Conservation (phyloP, 495 filamentous ascomycete species). For the Polyplosphaeria fusca region DNA sequence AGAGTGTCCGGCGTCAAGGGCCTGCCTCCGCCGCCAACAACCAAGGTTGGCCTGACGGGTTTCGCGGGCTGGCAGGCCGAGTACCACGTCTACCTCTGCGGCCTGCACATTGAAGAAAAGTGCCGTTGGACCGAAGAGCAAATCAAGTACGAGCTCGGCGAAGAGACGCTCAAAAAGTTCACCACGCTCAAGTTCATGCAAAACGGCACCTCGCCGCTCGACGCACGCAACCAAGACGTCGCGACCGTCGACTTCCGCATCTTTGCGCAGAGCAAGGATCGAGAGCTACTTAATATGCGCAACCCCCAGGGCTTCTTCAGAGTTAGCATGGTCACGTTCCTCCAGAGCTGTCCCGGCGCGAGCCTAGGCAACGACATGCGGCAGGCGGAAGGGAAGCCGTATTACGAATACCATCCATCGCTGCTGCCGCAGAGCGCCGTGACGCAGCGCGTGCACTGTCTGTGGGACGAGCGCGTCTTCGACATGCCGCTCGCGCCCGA, state of each 20-base stretch:
- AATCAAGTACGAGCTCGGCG: constrained; percentile 26
- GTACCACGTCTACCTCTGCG: constrained; percentile 29
- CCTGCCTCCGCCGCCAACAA: constrained; percentile 31
- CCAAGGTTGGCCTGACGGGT: constrained; percentile 31
- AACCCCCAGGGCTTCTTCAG: constrained; percentile 39
- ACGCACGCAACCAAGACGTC: constrained; percentile 34
- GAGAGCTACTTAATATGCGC: constrained; percentile 30
- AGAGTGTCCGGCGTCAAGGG: constrained; percentile 27
- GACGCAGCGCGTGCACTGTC: constrained; percentile 33
- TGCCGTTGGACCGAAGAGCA: constrained; percentile 29
- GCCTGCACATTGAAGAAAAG: constrained; percentile 36
- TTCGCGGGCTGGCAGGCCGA: constrained; percentile 34
- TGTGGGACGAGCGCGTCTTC: constrained; percentile 29
- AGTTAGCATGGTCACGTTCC: constrained; percentile 33
- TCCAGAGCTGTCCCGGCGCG: constrained; percentile 36
- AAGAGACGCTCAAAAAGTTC: constrained; percentile 32
- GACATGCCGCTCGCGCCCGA: constrained; percentile 23
- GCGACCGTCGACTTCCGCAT: constrained; percentile 33
- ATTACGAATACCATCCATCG: constrained; percentile 38
- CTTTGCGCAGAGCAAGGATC: constrained; percentile 28
- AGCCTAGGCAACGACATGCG: constrained; percentile 37
- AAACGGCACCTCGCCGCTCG: constrained; percentile 37
- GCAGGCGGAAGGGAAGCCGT: constrained; percentile 38
- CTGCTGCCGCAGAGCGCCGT: constrained; percentile 36
- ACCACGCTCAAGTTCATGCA: constrained; percentile 38